These are phyloP conservation scores for Didymella segeticola DNA, from an alignment of 2,329 filamentous ascomycete species.

Conservation along the genomic window DNA sequence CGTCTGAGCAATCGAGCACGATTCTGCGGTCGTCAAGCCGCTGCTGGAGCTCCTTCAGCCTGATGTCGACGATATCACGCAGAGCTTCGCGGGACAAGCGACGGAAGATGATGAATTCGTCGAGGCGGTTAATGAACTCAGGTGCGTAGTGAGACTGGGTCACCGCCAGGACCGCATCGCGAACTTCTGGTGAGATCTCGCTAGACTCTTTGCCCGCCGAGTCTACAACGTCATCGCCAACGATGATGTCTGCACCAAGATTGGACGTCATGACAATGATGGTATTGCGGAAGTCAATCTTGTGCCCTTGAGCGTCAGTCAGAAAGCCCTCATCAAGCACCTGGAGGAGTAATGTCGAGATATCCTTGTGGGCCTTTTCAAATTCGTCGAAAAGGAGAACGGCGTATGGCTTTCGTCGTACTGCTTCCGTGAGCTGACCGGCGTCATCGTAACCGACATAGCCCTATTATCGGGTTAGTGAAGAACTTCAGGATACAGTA, in stretches of 20 bases:
- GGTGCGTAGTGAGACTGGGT: constrained; percentile 79
- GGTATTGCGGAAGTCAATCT: constrained; percentile 95
- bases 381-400: constrained; percentile 97
- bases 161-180: constrained; percentile 85
- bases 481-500: background rate
- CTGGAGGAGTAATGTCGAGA: constrained; percentile 88
- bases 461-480: background rate
- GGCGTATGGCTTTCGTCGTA: constrained; percentile 92
- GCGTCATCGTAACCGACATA: constrained; percentile 98
- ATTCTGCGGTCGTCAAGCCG: constrained; percentile 88
- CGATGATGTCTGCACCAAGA: constrained; percentile 88
- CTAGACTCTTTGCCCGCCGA: constrained; percentile 62
- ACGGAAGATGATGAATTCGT: constrained; percentile 97
- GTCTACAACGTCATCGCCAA: constrained; percentile 72
- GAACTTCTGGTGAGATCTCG: constrained; percentile 75
- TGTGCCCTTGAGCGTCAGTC: constrained; percentile 94
- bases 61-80: constrained; percentile 91
- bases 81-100: constrained; percentile 79
- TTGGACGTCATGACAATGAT: constrained; percentile 97
- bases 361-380: constrained; percentile 95
- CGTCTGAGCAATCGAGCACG: constrained; percentile 70
- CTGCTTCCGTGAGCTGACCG: constrained; percentile 93
- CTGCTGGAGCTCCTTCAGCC: constrained; percentile 81
- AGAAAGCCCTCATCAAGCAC: constrained; percentile 96
- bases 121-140: constrained; percentile 95